phyloP scores from a whole-genome alignment of 139 green algal genomes.

The Medakamo hakoo region DNA sequence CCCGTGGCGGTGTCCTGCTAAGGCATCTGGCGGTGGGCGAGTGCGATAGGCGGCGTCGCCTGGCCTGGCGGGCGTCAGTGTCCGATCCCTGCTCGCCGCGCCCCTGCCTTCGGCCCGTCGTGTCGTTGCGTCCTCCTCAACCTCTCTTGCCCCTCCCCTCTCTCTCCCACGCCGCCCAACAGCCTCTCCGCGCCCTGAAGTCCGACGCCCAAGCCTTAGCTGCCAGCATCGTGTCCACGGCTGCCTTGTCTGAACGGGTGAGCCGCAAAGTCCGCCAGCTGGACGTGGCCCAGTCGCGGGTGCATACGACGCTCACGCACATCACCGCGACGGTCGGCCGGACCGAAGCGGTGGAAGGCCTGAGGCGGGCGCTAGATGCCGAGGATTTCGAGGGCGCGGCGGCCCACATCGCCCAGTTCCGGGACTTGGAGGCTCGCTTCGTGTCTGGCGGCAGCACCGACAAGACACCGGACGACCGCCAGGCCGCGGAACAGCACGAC shows the following conservation, averaged over 20 bases:
- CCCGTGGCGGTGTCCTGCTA: no score
- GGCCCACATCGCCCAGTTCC: conserved; percentile 50
- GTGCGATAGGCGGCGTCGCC: no score
- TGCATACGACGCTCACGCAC: conserved; percentile 30
- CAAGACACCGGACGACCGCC: conserved; percentile 14
- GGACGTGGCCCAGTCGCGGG: conserved; percentile 53
- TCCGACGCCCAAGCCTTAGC: conserved; percentile 62
- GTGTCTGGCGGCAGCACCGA: background rate
- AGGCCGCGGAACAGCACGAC: conserved; percentile 33
- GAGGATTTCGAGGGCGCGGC: conserved; percentile 80
- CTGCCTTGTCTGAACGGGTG: conserved; percentile 62
- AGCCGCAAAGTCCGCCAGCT: conserved; percentile 64
- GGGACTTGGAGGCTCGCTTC: conserved; percentile 43
- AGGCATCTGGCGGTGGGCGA: no score
- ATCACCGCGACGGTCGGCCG: conserved; percentile 67
- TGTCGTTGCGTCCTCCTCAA: no score
- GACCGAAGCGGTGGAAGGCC: conserved; percentile 53
- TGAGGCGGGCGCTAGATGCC: conserved; percentile 26
- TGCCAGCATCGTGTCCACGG: conserved; percentile 39
- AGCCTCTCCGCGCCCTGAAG: conserved; percentile 56
- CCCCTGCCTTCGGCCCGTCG: no score
- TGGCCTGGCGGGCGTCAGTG: no score
- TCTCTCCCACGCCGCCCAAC: background rate
- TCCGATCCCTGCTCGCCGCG: no score
- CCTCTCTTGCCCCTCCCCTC: no score